Percentiles rank a stretch among this genome's conserved stretches.
Conservation (phyloP, 305 asterid species). For the Solanum hybrid region DNA sequence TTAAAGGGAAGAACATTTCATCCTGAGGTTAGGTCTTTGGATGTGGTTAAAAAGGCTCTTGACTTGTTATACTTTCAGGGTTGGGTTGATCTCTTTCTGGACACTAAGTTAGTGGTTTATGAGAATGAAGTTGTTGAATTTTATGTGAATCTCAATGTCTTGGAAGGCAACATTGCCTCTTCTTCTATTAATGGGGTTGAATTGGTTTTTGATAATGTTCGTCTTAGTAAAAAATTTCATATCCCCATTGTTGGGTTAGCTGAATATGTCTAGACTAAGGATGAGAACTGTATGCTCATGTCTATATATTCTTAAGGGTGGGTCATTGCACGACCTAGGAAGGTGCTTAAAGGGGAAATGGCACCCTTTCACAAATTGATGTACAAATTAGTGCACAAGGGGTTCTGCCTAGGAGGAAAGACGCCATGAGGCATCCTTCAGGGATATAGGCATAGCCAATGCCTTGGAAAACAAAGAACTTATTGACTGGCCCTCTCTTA, state of each 20-base stretch:
- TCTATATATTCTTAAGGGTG: background rate
- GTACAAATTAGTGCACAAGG: background rate
- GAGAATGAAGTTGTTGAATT: background rate
- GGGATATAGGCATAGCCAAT: fast-evolving
- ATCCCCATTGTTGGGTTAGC: background rate
- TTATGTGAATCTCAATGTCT: background rate
- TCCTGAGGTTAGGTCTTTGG: background rate
- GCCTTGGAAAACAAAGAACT: no score
- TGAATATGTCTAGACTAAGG: background rate
- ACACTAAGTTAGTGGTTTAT: background rate
- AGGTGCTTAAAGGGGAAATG: background rate
- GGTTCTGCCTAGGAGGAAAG: background rate
- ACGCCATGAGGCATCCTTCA: background rate
- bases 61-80: no score
- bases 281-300: no score
- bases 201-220: background rate
- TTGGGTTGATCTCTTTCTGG: background rate
- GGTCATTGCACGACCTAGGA: background rate
- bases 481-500: background rate
- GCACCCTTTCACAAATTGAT: background rate
- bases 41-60: no score
- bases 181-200: background rate
- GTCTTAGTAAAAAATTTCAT: background rate
- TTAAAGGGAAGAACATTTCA: background rate
- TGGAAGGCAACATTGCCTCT: background rate